phyloP scores from a whole-genome alignment of 768 basidiomycete species.

The Boletus huronensis region DNA sequence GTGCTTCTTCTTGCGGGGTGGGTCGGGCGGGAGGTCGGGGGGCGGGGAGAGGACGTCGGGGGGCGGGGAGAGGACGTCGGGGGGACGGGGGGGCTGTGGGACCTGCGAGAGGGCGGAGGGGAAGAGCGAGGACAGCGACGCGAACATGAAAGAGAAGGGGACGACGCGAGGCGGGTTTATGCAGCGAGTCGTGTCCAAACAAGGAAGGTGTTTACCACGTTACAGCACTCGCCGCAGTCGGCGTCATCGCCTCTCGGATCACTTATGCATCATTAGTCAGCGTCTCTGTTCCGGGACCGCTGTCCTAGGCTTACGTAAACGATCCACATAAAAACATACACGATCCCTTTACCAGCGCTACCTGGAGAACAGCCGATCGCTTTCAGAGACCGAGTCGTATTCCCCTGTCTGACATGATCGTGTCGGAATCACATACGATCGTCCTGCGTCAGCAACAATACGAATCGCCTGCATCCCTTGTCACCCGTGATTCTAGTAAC shows the following conservation, averaged over 20 bases:
- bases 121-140: slow-evolving; percentile 48
- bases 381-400: no score
- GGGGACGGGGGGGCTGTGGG: slow-evolving; percentile 20
- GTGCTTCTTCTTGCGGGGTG: slow-evolving; percentile 46
- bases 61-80: slow-evolving; percentile 17
- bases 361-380: no score
- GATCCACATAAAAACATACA: no score
- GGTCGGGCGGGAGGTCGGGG: slow-evolving; percentile 21
- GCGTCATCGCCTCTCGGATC: slow-evolving; percentile 10
- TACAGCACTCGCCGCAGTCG: neutral
- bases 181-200: neutral
- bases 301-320: no score
- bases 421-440: no score
- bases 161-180: slow-evolving; percentile 11
- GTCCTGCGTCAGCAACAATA: no score
- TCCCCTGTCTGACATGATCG: no score
- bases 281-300: neutral
- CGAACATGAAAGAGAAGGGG: slow-evolving; percentile 40
- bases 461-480: no score
- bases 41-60: slow-evolving; percentile 14
- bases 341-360: no score
- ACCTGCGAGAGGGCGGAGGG: slow-evolving; percentile 48
- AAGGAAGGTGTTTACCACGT: slow-evolving; percentile 15
- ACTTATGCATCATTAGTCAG: neutral
- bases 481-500: no score